phyloP scores from a whole-genome alignment of 768 basidiomycete genomes.

The Roridomyces roridus region DNA sequence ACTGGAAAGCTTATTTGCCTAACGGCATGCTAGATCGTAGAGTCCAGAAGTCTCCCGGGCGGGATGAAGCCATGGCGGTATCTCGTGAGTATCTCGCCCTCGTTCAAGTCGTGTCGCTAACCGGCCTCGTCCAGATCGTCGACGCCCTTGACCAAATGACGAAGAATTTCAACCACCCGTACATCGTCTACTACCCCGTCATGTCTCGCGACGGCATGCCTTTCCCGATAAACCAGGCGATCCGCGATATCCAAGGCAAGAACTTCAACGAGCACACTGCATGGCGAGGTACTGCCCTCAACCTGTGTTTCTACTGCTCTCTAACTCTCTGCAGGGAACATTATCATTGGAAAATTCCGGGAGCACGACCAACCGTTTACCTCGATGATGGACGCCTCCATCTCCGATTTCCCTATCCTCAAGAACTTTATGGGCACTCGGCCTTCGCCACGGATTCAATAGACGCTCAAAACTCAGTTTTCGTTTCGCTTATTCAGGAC shows the following conservation, averaged over 20 bases:
- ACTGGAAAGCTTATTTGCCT: constrained; percentile 5
- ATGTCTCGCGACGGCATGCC: constrained; percentile 82
- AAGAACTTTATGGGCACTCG: constrained; percentile 81
- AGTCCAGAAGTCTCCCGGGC: constrained; percentile 59
- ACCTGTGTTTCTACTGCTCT: not conserved
- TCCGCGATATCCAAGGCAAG: constrained; percentile 75
- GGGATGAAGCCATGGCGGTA: constrained; percentile 70
- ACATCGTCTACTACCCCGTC: constrained; percentile 81
- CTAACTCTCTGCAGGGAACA: constrained; percentile 49
- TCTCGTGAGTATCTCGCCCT: constrained; percentile 53
- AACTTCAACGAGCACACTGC: constrained; percentile 65
- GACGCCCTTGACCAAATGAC: constrained; percentile 84
- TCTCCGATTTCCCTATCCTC: constrained; percentile 83
- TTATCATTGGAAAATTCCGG: constrained; percentile 72
- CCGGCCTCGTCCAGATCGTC: constrained; percentile 54
- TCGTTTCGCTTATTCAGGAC: not conserved
- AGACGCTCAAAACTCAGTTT: too few species aligned
- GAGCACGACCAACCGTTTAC: constrained; percentile 56
- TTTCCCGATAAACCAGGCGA: constrained; percentile 79
- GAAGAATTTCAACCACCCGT: constrained; percentile 77
- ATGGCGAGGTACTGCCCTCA: constrained; percentile 57
- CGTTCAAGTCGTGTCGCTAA: constrained; percentile 23
- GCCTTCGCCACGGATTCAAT: constrained; percentile 47
- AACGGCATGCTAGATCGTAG: constrained; percentile 59
- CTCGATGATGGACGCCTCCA: constrained; percentile 74